Percentiles rank a stretch among this genome's conserved stretches.
These are phyloP conservation scores for Dissoconium aciculare DNA, from an alignment of 2,329 filamentous ascomycete species.

Conservation along the genomic window DNA sequence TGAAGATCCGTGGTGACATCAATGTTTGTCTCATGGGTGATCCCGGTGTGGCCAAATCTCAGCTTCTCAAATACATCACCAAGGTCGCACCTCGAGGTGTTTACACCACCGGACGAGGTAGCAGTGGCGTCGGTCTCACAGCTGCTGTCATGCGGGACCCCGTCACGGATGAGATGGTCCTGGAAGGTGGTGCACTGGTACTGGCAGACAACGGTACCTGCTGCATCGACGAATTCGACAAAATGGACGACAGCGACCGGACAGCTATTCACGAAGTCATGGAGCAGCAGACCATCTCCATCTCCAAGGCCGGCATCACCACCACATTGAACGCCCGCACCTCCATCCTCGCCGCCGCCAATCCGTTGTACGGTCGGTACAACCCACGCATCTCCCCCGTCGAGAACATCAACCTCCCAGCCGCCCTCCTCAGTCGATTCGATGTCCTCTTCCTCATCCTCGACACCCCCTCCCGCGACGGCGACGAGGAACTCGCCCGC, in stretches of 20 bases:
- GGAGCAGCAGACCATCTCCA: conserved; percentile 77
- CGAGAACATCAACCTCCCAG: conserved; percentile 98
- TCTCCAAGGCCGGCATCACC: conserved; percentile 85
- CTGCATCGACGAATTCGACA: conserved; percentile 79
- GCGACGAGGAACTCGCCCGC: conserved; percentile 81
- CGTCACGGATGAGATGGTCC: conserved; percentile 70
- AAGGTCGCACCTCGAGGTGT: conserved; percentile 91
- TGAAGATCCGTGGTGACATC: conserved; percentile 97
- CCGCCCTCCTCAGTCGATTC: conserved; percentile 89
- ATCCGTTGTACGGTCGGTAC: conserved; percentile 94
- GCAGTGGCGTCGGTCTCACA: conserved; percentile 67
- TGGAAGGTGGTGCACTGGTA: conserved; percentile 66
- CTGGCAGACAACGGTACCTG: conserved; percentile 72
- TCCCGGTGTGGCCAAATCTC: conserved; percentile 97
- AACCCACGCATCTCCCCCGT: conserved; percentile 94
- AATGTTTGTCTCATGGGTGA: conserved; percentile 99
- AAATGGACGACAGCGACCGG: conserved; percentile 73
- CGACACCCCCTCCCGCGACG: conserved; percentile 78
- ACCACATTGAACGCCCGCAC: conserved; percentile 93
- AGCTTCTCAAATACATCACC: conserved; percentile 93
- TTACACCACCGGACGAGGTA: conserved; percentile 68
- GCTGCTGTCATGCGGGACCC: conserved; percentile 73
- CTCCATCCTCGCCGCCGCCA: conserved; percentile 70
- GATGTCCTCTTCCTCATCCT: conserved; percentile 94
- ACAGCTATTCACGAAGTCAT: conserved; percentile 79